Percentiles rank a stretch among this genome's conserved stretches.
Conservation (phyloP, 139 green algal genomes). For the Tetraselmis chui region DNA sequence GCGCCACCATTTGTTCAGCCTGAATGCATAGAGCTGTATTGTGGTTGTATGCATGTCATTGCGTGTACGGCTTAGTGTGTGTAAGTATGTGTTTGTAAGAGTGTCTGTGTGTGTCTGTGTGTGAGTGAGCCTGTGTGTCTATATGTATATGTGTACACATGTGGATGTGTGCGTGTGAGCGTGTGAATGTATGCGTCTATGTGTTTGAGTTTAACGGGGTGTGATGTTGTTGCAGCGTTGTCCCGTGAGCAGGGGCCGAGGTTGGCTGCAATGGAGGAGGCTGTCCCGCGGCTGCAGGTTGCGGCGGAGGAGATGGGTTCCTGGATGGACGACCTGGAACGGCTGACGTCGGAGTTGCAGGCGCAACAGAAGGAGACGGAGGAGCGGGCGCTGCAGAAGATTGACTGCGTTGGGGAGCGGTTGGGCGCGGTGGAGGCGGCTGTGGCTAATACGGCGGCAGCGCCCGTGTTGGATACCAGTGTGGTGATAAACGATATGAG, state of each 20-base stretch:
- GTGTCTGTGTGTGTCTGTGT: too few species aligned
- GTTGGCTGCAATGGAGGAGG: background rate
- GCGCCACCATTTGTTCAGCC: background rate
- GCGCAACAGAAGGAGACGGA: background rate
- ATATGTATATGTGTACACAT: background rate
- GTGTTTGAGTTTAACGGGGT: background rate
- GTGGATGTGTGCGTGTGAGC: background rate
- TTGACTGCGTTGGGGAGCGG: background rate
- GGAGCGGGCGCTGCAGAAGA: background rate
- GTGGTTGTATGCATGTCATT: too few species aligned
- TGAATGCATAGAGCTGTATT: background rate
- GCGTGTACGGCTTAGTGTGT: too few species aligned
- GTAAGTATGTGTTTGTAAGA: too few species aligned
- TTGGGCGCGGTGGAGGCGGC: background rate
- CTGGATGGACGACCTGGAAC: background rate
- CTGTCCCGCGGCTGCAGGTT: background rate
- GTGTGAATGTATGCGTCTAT: background rate
- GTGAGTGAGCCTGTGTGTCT: too few species aligned
- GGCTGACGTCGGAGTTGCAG: background rate
- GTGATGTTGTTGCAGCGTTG: background rate
- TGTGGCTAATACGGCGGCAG: too few species aligned
- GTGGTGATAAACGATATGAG: too few species aligned
- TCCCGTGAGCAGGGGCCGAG: background rate
- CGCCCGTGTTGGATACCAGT: too few species aligned
- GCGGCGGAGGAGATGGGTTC: background rate